phyloP scores from a whole-genome alignment of 495 filamentous ascomycete species.

The Penicillium riverlandense region DNA sequence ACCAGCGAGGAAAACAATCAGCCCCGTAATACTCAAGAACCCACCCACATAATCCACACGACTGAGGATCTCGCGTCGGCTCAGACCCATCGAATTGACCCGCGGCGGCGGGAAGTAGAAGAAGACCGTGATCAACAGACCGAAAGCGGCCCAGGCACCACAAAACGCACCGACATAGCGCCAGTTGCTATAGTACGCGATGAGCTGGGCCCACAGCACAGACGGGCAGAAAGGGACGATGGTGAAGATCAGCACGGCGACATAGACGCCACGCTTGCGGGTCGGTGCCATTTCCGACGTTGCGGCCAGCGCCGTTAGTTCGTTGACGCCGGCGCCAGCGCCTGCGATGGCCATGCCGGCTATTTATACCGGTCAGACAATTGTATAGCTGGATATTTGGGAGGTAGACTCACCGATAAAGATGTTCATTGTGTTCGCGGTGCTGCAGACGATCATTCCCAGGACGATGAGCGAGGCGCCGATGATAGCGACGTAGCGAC shows the following conservation, averaged over 20 bases:
- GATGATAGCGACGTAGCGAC: conserved; percentile 58
- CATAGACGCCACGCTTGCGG: conserved; percentile 59
- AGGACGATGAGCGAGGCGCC: conserved; percentile 53
- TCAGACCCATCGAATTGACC: conserved; percentile 44
- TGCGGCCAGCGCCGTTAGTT: conserved; percentile 61
- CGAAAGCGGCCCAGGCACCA: conserved; percentile 53
- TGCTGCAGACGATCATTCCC: conserved; percentile 60
- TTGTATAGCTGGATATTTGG: conserved; percentile 4
- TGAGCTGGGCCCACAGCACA: conserved; percentile 64
- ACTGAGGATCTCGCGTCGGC: conserved; percentile 41
- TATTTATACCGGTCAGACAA: conserved; percentile 27
- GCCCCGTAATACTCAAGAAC: conserved; percentile 54
- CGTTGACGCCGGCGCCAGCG: conserved; percentile 56
- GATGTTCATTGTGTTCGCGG: conserved; percentile 57
- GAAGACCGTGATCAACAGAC: conserved; percentile 50
- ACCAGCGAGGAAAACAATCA: conserved; percentile 60
- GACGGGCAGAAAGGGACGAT: conserved; percentile 63
- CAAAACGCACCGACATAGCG: conserved; percentile 57
- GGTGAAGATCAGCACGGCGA: conserved; percentile 59
- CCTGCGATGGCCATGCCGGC: conserved; percentile 57
- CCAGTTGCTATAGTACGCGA: conserved; percentile 53
- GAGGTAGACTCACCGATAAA: conserved; percentile 52
- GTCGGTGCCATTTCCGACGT: conserved; percentile 65
- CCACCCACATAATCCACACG: conserved; percentile 63
- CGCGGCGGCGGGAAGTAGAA: conserved; percentile 65